These are phyloP conservation scores for Musa itinerans DNA, from an alignment of 176 grass and related monocot species.

Conservation along the genomic window DNA sequence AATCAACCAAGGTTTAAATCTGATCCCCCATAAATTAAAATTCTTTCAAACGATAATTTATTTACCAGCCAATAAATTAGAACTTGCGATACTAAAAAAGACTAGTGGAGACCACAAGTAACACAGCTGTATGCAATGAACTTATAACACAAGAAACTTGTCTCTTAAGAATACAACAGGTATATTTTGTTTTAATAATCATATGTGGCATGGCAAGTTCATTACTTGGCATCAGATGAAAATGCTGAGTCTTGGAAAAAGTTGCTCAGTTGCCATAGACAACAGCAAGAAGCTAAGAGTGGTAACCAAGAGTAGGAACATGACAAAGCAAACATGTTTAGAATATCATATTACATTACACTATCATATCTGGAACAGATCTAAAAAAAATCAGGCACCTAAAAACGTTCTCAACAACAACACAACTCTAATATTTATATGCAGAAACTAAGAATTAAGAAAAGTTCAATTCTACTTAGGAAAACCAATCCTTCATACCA, in stretches of 20 bases:
- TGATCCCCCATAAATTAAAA: no score
- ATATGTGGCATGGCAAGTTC: background rate
- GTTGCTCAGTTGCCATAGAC: background rate
- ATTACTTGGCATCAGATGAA: background rate
- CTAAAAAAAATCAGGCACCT: background rate
- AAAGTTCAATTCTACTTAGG: background rate
- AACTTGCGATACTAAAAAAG: no score
- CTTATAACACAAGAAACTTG: background rate
- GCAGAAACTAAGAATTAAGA: background rate
- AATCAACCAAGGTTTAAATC: no score
- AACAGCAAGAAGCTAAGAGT: no score
- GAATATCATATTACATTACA: background rate
- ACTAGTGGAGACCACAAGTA: no score
- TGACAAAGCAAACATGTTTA: background rate
- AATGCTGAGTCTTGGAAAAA: background rate
- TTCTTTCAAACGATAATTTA: no score
- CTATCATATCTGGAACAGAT: background rate
- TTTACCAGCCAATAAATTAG: no score
- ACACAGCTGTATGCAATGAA: no score
- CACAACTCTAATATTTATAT: no score
- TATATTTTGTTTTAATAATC: no score
- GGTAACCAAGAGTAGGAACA: background rate
- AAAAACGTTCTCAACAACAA: background rate
- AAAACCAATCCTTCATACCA: slow-evolving; percentile 36
- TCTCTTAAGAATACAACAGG: background rate